Base-by-base conservation (phyloP, 176 grass and related monocot genomes). In the Musa beccarii region DNA sequence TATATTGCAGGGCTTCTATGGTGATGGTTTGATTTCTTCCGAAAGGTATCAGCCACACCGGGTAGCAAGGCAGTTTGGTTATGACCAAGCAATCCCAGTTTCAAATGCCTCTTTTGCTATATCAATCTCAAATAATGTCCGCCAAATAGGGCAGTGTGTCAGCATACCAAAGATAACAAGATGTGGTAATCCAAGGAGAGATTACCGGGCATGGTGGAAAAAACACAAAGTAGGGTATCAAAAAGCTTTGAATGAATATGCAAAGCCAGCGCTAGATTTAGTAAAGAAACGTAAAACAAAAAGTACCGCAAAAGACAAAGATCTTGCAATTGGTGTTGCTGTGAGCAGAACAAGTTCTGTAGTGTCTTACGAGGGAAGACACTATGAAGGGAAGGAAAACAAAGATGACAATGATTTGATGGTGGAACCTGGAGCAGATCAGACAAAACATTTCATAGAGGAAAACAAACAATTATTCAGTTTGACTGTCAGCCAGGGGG, bases 51-150 rank as follows among this genome's bases (percentile, higher is more conserved):
- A 82, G 79, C 88, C 88, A 3, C 85, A 90, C 50, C 54, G 86
- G 67, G 79, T 82, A 53, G 85, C 79, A 3, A 87, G 85, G 62
- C 89, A 91, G 66, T 83, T 91, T 79, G 89, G 89, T 34, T 91
- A 87, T 79, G 85, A 91, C 79, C 85, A 91, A 73, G 77, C 72
- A 22, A 70, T 54, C 29, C 85, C 85, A n/a, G 3, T 80, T 34
- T 53, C 68, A 55, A n/a, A 67, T 29, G 24, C 16, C 66, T 75
- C 73, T 28, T 20, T 71, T 78, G 19, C 17, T 66, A 7, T 77
- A 51, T 63, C 17, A 49, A 54, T 74, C 3, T 20, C 51, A 25
- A 56, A 57, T 22, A 28, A 53, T 22, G 50, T 2, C 23, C 4
- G 26, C 22, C 9, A 28, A 54, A 9, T 55, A 1, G 78, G 57